phyloP scores from a whole-genome alignment of 306 rosid species.

The Dryas octopetala region DNA sequence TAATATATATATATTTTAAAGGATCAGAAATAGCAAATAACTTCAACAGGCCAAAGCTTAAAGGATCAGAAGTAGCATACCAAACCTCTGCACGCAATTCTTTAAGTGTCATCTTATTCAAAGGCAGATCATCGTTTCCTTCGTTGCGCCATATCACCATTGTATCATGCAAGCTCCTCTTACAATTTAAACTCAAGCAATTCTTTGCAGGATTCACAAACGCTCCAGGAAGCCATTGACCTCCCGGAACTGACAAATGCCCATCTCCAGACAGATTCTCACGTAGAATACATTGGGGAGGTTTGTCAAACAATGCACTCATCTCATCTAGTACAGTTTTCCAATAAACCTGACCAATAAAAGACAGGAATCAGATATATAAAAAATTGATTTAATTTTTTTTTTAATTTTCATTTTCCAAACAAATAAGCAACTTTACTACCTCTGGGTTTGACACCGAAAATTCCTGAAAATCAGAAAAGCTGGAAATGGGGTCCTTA shows the following conservation, averaged over 20 bases:
- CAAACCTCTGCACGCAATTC: constrained; percentile 79
- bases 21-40: not conserved
- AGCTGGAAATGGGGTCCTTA: constrained; percentile 80
- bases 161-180: constrained; percentile 64
- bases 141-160: constrained; percentile 81
- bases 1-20: not conserved
- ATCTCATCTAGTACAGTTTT: constrained; percentile 67
- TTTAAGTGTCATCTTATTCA: constrained; percentile 56
- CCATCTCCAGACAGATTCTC: constrained; percentile 40
- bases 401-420: not conserved
- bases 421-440: not conserved
- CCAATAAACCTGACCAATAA: constrained; percentile 72
- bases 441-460: constrained; percentile 87
- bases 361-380: constrained; percentile 10
- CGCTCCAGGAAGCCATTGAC: constrained; percentile 92
- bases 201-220: constrained; percentile 70
- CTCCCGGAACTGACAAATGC: constrained; percentile 50
- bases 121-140: constrained; percentile 61
- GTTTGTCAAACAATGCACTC: constrained; percentile 53
- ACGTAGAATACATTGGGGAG: constrained; percentile 68
- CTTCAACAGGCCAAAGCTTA: constrained; percentile 7
- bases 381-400: not conserved
- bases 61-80: constrained; percentile 43
- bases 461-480: constrained; percentile 72
- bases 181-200: constrained; percentile 57